Base-by-base conservation (phyloP, 2,329 filamentous ascomycete species). In the Colletotrichum sp. region DNA sequence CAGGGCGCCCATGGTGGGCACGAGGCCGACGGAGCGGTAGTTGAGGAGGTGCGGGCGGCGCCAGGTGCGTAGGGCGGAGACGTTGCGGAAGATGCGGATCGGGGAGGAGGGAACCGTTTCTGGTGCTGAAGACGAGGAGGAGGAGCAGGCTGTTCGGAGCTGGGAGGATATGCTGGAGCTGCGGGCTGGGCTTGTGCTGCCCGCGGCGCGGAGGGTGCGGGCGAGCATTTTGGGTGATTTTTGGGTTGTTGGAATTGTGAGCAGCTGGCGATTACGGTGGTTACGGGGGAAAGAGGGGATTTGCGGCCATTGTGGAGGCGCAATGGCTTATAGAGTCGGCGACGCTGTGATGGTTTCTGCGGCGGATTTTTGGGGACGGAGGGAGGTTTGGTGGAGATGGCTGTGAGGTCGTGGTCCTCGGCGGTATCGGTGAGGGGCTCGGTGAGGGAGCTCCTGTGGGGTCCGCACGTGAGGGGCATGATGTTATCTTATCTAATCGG, bases 1-100 rank as follows among this genome's bases (percentile, higher is more conserved):
- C n/a, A 99, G 90, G 66, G 97, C 97, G 78, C 97, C 97, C 97
- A 99, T 99, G 36, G 97, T 99, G 2, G 97, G 97, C 44, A 99
- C 96, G 32, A 99, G 92, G 75, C 94, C 95, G 74, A 99, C 93
- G 60, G 93, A 93, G 73, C 93, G 92, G 80, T 93, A 91, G 81
- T 92, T 89, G 76, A 92, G 86, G 44, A 92, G 86, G 76, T 96
- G 92, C 55, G 92, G 90, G 26, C 88, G 89, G 44, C 95, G 92
- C 88, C 93, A 94, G 80, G 89, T 85, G 52, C 95, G 94, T 68
- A 98, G 88, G 13, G 92, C 88, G 16, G 92, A 87, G 75, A 97
- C 92, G 84, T 95, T 91, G 80, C 95, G 95, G 83, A 98, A 94
- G 80, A 98, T 85, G 76, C 91, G 91, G 78, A 95, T 94, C 5